phyloP scores from a whole-genome alignment of 257 asterid genomes.

The Euphrasia confusa region DNA sequence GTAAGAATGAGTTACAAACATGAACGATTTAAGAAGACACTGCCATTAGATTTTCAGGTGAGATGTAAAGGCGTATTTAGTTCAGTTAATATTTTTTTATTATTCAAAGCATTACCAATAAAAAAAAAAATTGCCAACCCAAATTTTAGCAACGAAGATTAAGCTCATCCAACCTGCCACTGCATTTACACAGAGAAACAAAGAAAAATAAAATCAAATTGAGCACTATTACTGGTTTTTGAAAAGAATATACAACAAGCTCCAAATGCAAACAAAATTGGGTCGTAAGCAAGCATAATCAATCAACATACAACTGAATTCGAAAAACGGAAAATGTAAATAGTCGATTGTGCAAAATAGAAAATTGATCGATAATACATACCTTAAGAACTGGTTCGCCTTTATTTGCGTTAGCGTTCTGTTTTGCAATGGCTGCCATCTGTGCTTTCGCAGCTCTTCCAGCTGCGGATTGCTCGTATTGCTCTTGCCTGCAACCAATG shows the following conservation, averaged over 20 bases:
- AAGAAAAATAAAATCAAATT: conserved; percentile 15
- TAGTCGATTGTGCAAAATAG: neutral
- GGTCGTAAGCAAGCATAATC: no score
- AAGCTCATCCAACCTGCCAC: conserved; percentile 90
- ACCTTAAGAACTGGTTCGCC: conserved; percentile 93
- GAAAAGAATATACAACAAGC: neutral
- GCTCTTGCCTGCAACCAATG: conserved; percentile 60
- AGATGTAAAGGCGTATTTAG: neutral
- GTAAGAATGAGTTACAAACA: neutral
- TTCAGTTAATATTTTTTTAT: neutral
- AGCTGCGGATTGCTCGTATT: conserved; percentile 77
- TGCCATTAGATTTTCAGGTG: neutral
- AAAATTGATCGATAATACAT: conserved; percentile 29
- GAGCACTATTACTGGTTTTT: neutral
- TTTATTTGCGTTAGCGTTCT: conserved; percentile 55
- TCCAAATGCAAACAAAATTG: neutral
- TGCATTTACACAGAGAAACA: conserved; percentile 39
- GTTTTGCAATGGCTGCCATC: conserved; percentile 71
- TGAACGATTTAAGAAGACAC: neutral
- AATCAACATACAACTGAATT: neutral
- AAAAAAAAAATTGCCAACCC: neutral
- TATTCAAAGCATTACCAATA: neutral
- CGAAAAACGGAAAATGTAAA: neutral
- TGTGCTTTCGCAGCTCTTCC: conserved; percentile 93
- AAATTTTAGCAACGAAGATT: conserved; percentile 22